These are phyloP conservation scores for Boletus sensibilis DNA, from an alignment of 768 basidiomycete species.

Conservation along the genomic window DNA sequence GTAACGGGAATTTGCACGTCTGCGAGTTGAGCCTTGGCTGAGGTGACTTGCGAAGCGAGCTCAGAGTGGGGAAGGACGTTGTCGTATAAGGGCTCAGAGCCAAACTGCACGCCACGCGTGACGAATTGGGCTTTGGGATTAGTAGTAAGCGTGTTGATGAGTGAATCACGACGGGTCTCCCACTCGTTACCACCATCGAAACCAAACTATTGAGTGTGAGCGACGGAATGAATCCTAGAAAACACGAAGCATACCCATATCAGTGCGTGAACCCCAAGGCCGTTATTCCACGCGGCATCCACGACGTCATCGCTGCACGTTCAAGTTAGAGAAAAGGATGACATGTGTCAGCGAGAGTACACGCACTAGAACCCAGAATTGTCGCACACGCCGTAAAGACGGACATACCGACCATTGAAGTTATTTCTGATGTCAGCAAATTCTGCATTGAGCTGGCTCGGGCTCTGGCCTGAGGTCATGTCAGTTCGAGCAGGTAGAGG, in stretches of 20 bases:
- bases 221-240: not conserved
- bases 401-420: conserved; percentile 67
- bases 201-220: conserved; percentile 32
- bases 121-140: conserved; percentile 65
- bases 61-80: conserved; percentile 46
- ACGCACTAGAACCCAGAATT: conserved; percentile 39
- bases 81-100: conserved; percentile 69
- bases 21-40: conserved; percentile 49
- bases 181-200: conserved; percentile 45
- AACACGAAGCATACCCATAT: conserved; percentile 58
- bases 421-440: conserved; percentile 58
- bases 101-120: conserved; percentile 66
- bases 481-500: conserved; percentile 1
- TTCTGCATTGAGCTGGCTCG: conserved; percentile 46
- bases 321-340: conserved; percentile 17
- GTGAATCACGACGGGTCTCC: conserved; percentile 50
- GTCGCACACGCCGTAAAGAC: conserved; percentile 44
- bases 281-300: conserved; percentile 64
- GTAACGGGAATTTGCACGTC: conserved; percentile 64
- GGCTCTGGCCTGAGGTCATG: conserved; percentile 51
- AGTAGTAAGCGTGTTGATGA: conserved; percentile 52
- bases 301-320: conserved; percentile 52
- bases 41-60: conserved; percentile 51
- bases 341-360: not conserved
- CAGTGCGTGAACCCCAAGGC: conserved; percentile 70